A percentile compares a stretch with the other conserved stretches of the same genome.
Conservation (phyloP, 129 eudicot species). For the Pittosporum tobira region DNA sequence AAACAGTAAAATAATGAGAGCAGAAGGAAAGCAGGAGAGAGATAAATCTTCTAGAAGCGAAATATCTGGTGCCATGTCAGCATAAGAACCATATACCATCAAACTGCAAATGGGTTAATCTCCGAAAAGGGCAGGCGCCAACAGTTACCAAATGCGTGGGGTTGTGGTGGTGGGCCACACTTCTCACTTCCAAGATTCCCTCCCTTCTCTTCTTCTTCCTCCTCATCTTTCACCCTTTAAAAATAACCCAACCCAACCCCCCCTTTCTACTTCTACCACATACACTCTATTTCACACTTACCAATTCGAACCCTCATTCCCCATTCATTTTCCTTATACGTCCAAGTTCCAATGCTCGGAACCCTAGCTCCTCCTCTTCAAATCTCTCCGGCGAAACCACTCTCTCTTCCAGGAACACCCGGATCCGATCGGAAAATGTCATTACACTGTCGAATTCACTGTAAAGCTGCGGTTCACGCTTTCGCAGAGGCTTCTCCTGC, state of each 20-base stretch:
- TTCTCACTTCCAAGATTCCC: neutral
- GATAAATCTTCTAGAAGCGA: too few species aligned
- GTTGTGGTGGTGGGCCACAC: too few species aligned
- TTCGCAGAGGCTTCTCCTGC: constrained; percentile 28
- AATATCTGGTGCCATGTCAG: too few species aligned
- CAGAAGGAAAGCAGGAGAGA: too few species aligned
- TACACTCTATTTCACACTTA: too few species aligned
- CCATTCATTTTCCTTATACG: too few species aligned
- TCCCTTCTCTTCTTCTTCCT: neutral
- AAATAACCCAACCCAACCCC: neutral
- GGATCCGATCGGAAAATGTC: neutral
- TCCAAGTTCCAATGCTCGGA: neutral
- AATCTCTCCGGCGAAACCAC: neutral
- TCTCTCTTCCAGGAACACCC: neutral
- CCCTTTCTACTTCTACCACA: neutral
- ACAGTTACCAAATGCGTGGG: too few species aligned
- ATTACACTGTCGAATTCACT: neutral
- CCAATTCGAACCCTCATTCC: neutral
- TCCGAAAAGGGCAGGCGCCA: constrained; percentile 11
- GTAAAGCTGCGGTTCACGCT: constrained; percentile 26
- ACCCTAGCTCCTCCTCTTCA: neutral
- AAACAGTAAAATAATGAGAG: too few species aligned
- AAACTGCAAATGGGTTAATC: too few species aligned
- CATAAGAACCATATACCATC: too few species aligned
- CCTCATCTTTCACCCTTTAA: neutral